These are phyloP conservation scores for Trebouxia gelatinosa DNA, from an alignment of 163 green algal genomes.

Conservation along the genomic window DNA sequence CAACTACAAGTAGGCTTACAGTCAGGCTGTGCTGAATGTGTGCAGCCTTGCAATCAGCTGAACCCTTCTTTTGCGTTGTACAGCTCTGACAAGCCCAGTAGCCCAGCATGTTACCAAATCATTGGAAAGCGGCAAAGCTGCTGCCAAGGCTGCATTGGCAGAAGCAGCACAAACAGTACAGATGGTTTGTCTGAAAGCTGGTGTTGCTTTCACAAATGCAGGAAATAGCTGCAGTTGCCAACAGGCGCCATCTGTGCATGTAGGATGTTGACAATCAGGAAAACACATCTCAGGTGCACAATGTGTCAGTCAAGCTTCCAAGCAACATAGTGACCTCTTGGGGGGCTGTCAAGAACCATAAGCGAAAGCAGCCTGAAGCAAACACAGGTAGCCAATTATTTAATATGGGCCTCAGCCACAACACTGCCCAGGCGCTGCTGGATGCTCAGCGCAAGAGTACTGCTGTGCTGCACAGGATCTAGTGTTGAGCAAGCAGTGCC, in stretches of 20 bases:
- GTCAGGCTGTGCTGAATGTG: neutral
- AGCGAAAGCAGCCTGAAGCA: constrained; percentile 23
- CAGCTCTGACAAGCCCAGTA: neutral
- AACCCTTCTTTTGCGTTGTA: too few species aligned
- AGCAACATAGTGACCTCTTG: constrained; percentile 24
- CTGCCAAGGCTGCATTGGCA: neutral
- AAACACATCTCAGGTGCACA: neutral
- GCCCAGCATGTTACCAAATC: too few species aligned
- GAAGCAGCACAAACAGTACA: neutral
- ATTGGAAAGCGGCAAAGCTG: neutral
- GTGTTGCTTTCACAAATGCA: too few species aligned
- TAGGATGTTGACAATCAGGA: constrained; percentile 16
- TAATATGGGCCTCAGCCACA: neutral
- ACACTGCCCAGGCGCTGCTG: too few species aligned
- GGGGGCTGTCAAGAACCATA: neutral
- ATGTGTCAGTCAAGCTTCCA: neutral
- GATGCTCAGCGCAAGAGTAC: too few species aligned
- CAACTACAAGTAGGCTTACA: constrained; percentile 34
- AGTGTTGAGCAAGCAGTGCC: too few species aligned
- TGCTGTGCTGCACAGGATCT: too few species aligned
- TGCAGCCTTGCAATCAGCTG: too few species aligned
- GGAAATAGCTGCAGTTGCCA: too few species aligned
- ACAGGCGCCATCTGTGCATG: too few species aligned
- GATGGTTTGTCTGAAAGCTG: too few species aligned
- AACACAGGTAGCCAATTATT: constrained; percentile 1